Evolutionary conservation across 148 eudicot genomes (phyloP).

Genomic region (Oxyria digyna): DNA sequence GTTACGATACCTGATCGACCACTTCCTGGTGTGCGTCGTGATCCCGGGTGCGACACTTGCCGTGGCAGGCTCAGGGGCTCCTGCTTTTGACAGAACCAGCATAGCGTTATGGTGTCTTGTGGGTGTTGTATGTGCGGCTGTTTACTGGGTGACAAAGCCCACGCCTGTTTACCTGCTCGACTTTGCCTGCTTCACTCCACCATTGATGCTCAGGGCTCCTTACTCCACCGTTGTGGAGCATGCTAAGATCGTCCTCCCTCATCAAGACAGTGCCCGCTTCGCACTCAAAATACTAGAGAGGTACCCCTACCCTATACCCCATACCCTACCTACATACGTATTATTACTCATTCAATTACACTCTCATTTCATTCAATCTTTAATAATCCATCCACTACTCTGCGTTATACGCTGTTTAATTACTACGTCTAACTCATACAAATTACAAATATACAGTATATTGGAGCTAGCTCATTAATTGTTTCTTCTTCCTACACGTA

Average conservation of each 20-base stretch:
- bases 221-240: constrained; percentile 32
- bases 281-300: constrained; percentile 24
- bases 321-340: no score
- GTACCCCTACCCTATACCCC: neutral
- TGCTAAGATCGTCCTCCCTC: constrained; percentile 12
- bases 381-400: no score
- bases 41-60: neutral
- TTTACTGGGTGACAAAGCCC: constrained; percentile 17
- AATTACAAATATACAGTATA: no score
- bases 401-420: no score
- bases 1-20: neutral
- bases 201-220: constrained; percentile 17
- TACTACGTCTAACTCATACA: no score
- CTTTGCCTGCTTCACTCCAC: constrained; percentile 32
- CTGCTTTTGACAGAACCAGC: no score
- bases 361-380: no score
- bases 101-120: neutral
- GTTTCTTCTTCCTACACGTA: no score
- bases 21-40: neutral
- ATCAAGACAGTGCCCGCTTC: constrained; percentile 20
- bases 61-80: neutral
- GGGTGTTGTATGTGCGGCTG: neutral
- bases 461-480: no score
- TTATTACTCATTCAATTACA: no score
- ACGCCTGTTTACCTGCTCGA: constrained; percentile 29